A percentile compares a stretch with the other conserved stretches of the same genome.
Evolutionary conservation across 2,329 filamentous ascomycete genomes (phyloP).

Genomic region (Ophiostoma ips): DNA sequence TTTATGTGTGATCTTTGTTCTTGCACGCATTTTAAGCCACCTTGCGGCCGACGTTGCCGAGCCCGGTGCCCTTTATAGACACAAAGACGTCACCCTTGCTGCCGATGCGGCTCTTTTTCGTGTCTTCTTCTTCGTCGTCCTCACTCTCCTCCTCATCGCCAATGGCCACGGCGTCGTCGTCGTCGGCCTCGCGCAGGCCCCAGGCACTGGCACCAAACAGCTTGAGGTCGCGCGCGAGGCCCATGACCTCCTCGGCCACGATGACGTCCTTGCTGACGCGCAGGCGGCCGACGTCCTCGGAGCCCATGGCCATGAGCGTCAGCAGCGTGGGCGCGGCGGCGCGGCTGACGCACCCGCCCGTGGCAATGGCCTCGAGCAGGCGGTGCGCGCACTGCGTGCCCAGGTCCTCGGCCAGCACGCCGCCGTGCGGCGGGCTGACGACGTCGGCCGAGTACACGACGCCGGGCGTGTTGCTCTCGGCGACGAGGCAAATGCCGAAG

Average conservation of each 20-base stretch:
- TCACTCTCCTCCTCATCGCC: constrained; percentile 43
- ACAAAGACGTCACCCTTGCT: constrained; percentile 53
- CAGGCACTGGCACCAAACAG: constrained; percentile 84
- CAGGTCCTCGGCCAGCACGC: constrained; percentile 77
- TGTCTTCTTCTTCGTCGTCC: constrained; percentile 34
- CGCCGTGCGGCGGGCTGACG: constrained; percentile 59
- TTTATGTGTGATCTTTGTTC: constrained; percentile 5
- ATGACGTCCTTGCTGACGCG: constrained; percentile 70
- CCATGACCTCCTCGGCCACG: constrained; percentile 65
- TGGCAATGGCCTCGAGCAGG: constrained; percentile 66
- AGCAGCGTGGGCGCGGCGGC: constrained; percentile 63
- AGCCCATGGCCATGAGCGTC: constrained; percentile 93
- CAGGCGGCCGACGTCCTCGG: constrained; percentile 83
- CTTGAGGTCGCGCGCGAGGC: constrained; percentile 69
- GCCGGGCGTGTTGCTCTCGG: constrained; percentile 66
- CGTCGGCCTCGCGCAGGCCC: constrained; percentile 65
- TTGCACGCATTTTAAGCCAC: constrained; percentile 40
- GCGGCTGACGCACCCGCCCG: constrained; percentile 67
- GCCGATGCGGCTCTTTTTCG: constrained; percentile 20
- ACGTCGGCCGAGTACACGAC: constrained; percentile 82
- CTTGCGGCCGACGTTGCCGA: constrained; percentile 91
- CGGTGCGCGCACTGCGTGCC: constrained; percentile 81
- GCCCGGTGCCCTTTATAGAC: constrained; percentile 81
- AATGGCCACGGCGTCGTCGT: constrained; percentile 43
- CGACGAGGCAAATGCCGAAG: constrained; percentile 81